A percentile compares a stretch with the other conserved stretches of the same genome.
These are phyloP conservation scores for Protomyces arabidopsidicola DNA, from an alignment of 1,139 yeast genomes.

Conservation along the genomic window DNA sequence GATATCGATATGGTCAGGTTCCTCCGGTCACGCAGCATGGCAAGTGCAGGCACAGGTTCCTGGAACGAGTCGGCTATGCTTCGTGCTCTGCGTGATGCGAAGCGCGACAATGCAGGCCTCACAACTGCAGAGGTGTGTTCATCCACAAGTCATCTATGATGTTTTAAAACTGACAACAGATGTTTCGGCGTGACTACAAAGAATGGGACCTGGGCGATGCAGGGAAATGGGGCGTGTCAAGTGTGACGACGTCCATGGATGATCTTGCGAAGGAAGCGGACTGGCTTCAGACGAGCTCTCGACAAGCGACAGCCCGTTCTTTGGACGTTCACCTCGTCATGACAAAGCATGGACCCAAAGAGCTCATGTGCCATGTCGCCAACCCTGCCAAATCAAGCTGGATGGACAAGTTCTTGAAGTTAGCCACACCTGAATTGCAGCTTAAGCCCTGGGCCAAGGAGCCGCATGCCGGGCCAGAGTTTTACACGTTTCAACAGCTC, in stretches of 20 bases:
- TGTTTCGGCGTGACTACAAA: conserved; percentile 78
- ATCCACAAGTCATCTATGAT: conserved; percentile 43
- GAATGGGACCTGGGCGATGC: conserved; percentile 51
- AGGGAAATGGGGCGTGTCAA: conserved; percentile 68
- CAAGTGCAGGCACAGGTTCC: neutral
- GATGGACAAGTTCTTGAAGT: neutral
- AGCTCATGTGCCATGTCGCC: conserved; percentile 1
- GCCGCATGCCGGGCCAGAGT: neutral
- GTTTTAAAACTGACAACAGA: conserved; percentile 56
- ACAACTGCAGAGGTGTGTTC: conserved; percentile 22
- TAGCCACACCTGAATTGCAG: conserved; percentile 8
- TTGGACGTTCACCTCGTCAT: conserved; percentile 59
- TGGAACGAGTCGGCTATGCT: conserved; percentile 37
- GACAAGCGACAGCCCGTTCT: conserved; percentile 43
- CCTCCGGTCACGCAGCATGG: conserved; percentile 38
- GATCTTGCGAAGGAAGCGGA: conserved; percentile 36
- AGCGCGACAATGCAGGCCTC: conserved; percentile 45
- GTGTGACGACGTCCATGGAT: conserved; percentile 64
- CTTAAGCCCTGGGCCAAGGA: conserved; percentile 5
- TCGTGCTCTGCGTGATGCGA: conserved; percentile 49
- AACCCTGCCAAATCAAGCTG: neutral
- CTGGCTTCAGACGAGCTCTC: conserved; percentile 28
- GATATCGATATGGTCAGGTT: conserved; percentile 49
- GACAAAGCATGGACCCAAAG: conserved; percentile 32
- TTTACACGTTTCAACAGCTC: conserved; percentile 9